Conservation (phyloP, 352 stramenopile species). For the Globisporangium iwayamae region DNA sequence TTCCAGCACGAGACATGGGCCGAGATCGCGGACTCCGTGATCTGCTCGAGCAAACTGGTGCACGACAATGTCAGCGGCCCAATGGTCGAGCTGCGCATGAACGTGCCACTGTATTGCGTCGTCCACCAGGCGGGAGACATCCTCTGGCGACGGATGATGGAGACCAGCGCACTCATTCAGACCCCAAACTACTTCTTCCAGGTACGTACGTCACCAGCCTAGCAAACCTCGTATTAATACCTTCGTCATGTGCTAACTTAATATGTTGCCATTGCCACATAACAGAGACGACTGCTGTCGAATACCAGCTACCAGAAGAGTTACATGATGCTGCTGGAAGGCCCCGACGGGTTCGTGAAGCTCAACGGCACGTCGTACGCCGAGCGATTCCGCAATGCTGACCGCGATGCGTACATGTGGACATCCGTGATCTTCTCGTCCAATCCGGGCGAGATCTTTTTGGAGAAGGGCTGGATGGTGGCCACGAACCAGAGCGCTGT, state of each 20-base stretch:
- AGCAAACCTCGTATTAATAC: neutral
- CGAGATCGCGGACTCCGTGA: neutral
- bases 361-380: conserved; percentile 8
- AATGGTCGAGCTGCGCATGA: conserved; percentile 19
- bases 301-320: conserved; percentile 8
- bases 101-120: neutral
- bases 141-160: neutral
- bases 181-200: conserved; percentile 7
- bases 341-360: neutral
- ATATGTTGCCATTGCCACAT: no score
- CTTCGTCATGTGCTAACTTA: no score
- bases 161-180: conserved; percentile 16
- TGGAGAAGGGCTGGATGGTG: conserved; percentile 13
- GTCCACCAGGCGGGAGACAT: neutral
- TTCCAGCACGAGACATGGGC: neutral
- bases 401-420: conserved; percentile 5
- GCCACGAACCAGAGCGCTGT: neutral
- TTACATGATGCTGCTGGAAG: conserved; percentile 4
- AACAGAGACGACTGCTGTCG: neutral
- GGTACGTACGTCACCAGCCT: neutral
- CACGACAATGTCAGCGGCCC: neutral
- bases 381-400: neutral
- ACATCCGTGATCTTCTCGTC: neutral
- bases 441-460: neutral
- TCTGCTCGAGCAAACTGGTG: neutral